phyloP scores from a whole-genome alignment of 768 basidiomycete species.

The Boletus rubropictus region DNA sequence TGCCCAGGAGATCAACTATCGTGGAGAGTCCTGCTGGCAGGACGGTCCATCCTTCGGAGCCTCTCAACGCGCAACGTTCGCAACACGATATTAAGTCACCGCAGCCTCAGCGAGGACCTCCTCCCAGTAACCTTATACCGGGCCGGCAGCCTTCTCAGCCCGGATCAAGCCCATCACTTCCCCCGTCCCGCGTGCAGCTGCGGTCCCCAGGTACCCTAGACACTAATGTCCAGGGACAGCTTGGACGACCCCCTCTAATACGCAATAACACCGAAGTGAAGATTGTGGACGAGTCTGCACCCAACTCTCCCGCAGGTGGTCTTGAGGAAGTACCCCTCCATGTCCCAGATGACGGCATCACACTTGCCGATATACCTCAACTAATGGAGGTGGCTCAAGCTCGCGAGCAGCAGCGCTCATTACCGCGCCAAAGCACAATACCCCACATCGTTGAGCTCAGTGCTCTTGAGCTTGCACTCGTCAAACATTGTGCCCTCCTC shows the following conservation, averaged over 20 bases:
- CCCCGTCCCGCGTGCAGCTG: conserved; percentile 34
- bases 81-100: conserved; percentile 37
- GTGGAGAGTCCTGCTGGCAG: conserved; percentile 92
- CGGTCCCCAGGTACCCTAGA: conserved; percentile 35
- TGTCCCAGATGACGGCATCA: conserved; percentile 74
- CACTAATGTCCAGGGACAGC: conserved; percentile 39
- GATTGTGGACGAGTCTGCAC: conserved; percentile 79
- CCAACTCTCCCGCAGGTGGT: conserved; percentile 61
- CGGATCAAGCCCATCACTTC: conserved; percentile 27
- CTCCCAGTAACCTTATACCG: conserved; percentile 33
- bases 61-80: conserved; percentile 41
- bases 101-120: conserved; percentile 37
- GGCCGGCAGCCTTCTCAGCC: conserved; percentile 33
- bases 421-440: conserved; percentile 70
- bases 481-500: conserved; percentile 87
- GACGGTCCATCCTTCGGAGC: conserved; percentile 70
- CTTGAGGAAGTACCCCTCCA: conserved; percentile 36
- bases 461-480: conserved; percentile 79
- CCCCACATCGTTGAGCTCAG: conserved; percentile 82
- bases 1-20: conserved; percentile 91
- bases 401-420: conserved; percentile 77
- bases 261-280: conserved; percentile 82
- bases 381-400: conserved; percentile 90
- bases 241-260: conserved; percentile 59
- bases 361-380: conserved; percentile 90